These are phyloP conservation scores for Blastobotrys aristatus DNA, from an alignment of 1,139 yeast species.

Conservation along the genomic window DNA sequence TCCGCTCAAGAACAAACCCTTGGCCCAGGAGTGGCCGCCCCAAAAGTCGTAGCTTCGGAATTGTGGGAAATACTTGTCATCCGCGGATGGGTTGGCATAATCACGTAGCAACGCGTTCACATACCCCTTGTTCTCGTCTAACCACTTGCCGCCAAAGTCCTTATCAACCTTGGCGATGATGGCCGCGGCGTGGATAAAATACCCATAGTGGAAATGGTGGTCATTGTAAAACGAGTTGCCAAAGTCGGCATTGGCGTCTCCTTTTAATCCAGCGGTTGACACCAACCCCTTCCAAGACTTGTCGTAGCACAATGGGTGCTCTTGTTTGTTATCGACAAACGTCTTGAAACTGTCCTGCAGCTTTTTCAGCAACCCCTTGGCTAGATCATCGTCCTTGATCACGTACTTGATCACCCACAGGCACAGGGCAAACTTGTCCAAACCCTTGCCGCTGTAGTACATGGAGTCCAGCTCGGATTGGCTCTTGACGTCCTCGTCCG, in stretches of 20 bases:
- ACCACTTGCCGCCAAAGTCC: conserved; percentile 59
- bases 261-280: conserved; percentile 42
- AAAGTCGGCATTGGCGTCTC: conserved; percentile 49
- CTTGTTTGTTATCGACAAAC: conserved; percentile 45
- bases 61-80: conserved; percentile 60
- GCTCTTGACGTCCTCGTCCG: conserved; percentile 48
- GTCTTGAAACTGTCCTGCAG: conserved; percentile 50
- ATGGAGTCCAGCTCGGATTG: conserved; percentile 50
- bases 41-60: conserved; percentile 73
- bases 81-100: conserved; percentile 59
- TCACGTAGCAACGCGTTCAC: conserved; percentile 59
- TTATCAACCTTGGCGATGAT: conserved; percentile 56
- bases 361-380: conserved; percentile 42
- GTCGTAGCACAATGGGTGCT: conserved; percentile 60
- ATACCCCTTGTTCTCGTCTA: conserved; percentile 52
- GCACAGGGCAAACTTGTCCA: conserved; percentile 70
- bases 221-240: conserved; percentile 65
- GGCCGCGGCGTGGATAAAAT: conserved; percentile 67
- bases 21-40: conserved; percentile 78
- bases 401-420: conserved; percentile 54
- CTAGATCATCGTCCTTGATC: conserved; percentile 46
- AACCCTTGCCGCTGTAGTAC: conserved; percentile 64
- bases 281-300: conserved; percentile 60
- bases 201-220: conserved; percentile 72
- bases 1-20: conserved; percentile 58